Evolutionary conservation across 2,329 filamentous ascomycete species (phyloP), one percentile per base, ranked within the genome.

Genomic region (Byssoonygena ceratinophila): DNA sequence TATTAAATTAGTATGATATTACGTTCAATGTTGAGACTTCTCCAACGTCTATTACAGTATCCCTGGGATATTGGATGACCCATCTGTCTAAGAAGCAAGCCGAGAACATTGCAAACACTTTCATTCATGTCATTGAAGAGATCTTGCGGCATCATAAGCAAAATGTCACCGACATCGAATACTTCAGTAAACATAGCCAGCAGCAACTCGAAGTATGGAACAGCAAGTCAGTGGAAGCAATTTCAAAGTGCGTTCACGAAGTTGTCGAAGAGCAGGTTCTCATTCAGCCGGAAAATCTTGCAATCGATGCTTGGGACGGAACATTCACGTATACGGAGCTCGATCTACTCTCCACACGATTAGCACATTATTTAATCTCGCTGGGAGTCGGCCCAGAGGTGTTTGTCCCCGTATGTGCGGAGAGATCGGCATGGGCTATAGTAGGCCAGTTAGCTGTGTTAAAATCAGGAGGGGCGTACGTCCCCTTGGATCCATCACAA

Each of bases 391-490:
- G 65, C 1, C 66, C 74, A 1, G 78, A 81, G 6, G 73, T 79
- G 14, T 68, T 87, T 6, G 72, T 94, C 14, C 82, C 82, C 31
- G 77, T 94, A 39, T 73, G 84, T 43, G 82, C 94, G 78, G 79
- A 89, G 20, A 94, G 91, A 63, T 89, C 83, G 0, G 65, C 80
- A 0, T 66, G 81, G 25, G 69, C 94, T 0, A 94, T 94, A 61
- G 74, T 82, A 23, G 76, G 81, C 0, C 85, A 94, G 27, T 72
- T 94, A 25, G 87, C 80, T 0, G 76, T 83, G 18, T 66, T 87
- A 25, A 94, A 94, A 62, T 71, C 80, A 4, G 87, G 87, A 4
- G 83, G 81, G 60, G 87, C 82, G 6, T 92, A 92, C 61, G 68
- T 94, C 14, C 87, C 87, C 0, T 73, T 94, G 3, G 74, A 87